These are phyloP conservation scores for Trichoderma lentiforme DNA, from an alignment of 2,329 filamentous ascomycete species.

Conservation along the genomic window DNA sequence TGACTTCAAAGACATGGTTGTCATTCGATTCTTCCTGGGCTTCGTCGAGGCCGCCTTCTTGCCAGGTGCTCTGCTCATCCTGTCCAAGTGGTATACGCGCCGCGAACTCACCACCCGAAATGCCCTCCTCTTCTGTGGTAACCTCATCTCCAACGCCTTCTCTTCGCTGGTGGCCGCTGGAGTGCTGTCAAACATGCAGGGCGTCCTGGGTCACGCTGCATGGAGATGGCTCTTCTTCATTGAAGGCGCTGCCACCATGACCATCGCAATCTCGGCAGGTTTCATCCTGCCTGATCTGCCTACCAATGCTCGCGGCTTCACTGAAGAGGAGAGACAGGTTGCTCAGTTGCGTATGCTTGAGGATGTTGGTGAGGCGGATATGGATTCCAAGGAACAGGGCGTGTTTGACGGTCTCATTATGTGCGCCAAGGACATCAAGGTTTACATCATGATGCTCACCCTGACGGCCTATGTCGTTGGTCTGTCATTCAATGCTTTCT, in stretches of 20 bases:
- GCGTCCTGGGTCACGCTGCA: constrained; percentile 49
- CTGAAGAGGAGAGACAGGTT: constrained; percentile 54
- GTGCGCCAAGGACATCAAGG: constrained; percentile 58
- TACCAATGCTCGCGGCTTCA: constrained; percentile 55
- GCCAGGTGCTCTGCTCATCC: constrained; percentile 59
- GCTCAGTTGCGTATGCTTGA: constrained; percentile 55
- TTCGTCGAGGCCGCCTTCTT: constrained; percentile 63
- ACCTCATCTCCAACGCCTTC: constrained; percentile 59
- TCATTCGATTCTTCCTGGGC: constrained; percentile 57
- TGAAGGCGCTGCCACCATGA: constrained; percentile 52
- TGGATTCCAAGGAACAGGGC: constrained; percentile 48
- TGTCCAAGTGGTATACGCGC: constrained; percentile 66
- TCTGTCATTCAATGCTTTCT: constrained; percentile 57
- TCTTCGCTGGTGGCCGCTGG: constrained; percentile 57
- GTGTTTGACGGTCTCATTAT: constrained; percentile 53
- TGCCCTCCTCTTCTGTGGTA: constrained; percentile 57
- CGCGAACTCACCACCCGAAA: constrained; percentile 53
- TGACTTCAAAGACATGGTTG: constrained; percentile 53
- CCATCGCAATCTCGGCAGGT: constrained; percentile 43
- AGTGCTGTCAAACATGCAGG: constrained; percentile 58
- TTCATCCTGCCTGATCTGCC: constrained; percentile 55
- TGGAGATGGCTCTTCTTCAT: constrained; percentile 64
- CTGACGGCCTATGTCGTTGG: constrained; percentile 60
- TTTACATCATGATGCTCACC: constrained; percentile 62
- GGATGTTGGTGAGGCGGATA: constrained; percentile 55